Base-by-base conservation (phyloP, 1,139 yeast species). In the Suhomyces yuchorum region DNA sequence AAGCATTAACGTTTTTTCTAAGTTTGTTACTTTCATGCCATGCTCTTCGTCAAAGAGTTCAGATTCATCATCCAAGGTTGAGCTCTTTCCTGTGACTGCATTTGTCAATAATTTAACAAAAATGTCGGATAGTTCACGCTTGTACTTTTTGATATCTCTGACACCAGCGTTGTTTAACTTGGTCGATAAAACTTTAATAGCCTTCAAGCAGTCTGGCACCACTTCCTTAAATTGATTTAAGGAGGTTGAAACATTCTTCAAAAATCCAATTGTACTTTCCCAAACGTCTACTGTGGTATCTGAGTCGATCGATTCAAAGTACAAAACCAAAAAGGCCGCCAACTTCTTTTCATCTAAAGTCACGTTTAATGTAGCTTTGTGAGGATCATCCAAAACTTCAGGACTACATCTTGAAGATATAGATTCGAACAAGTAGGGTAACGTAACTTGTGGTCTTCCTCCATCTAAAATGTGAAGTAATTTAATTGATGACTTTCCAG, bases 211-310 rank as follows among this genome's bases (percentile, higher is more conserved):
- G 38, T 74, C 77, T 1, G 88, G 79, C 38, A 82, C 64, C 18
- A 15, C 18, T 14, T 30, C 34, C 17, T 30, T 30, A 15, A 0
- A 85, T 62, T 1, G 66, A 66, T 47, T 75, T 76, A 61, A 81
- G 88, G 2, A 69, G 60, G n/a, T 67, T 55, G 15, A 77, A 0
- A 83, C 77, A 22, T 84, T 90, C 52, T 76, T 82, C 54, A 87
- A 71, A 57, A 88, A 90, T 6, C 65, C 66, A 39, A 81, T 67
- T 19, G 84, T 71, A 22, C 77, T 78, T 17, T 63, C 64, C 85
- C 92, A 90, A 22, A 89, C 75, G 50, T 91, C 97, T 49, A 85
- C 88, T 32, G 90, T 70, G 0, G 89, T 82, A 56, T 90, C 96
- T 52, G 77, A 78, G 52, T 88, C 96, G 38, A 92, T 70, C 0